These are phyloP conservation scores for Sicyos edulis DNA, from an alignment of 306 rosid species.

Conservation along the genomic window DNA sequence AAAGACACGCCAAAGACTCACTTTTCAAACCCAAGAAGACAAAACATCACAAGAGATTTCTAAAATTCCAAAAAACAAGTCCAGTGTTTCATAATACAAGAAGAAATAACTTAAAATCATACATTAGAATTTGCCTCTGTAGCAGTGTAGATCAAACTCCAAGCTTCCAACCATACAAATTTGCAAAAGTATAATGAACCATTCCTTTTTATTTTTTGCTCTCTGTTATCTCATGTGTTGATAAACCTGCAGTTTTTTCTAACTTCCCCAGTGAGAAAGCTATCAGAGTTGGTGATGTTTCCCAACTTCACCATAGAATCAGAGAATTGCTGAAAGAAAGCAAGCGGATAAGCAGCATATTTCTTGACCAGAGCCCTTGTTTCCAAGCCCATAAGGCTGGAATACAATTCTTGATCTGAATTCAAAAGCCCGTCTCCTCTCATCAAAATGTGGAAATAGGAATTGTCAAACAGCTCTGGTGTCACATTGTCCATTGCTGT, in stretches of 20 bases:
- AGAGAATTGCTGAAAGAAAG: constrained; percentile 81
- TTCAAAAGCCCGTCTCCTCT: constrained; percentile 66
- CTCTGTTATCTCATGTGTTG: constrained; percentile 41
- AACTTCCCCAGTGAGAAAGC: constrained; percentile 62
- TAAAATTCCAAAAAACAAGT: background rate
- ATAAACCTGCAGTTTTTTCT: constrained; percentile 85
- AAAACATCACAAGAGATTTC: constrained; percentile 2
- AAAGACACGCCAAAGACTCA: background rate
- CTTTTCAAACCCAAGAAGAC: background rate
- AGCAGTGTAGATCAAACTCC: too few species aligned
- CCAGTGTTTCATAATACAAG: background rate
- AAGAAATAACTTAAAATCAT: background rate
- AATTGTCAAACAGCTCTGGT: constrained; percentile 76
- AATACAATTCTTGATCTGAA: constrained; percentile 76
- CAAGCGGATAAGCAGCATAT: constrained; percentile 58
- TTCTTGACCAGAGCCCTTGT: constrained; percentile 60
- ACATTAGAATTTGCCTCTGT: too few species aligned
- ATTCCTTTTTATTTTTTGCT: background rate
- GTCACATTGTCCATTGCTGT: constrained; percentile 75
- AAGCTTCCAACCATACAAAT: background rate
- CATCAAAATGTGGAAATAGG: constrained; percentile 58
- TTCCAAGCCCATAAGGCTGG: constrained; percentile 52
- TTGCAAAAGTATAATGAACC: background rate
- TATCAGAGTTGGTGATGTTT: constrained; percentile 57
- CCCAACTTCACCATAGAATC: constrained; percentile 92